Percentiles rank a stretch among this genome's conserved stretches.
These are phyloP conservation scores for Porcisia deanei DNA, from an alignment of 208 protist genomes.

Conservation along the genomic window DNA sequence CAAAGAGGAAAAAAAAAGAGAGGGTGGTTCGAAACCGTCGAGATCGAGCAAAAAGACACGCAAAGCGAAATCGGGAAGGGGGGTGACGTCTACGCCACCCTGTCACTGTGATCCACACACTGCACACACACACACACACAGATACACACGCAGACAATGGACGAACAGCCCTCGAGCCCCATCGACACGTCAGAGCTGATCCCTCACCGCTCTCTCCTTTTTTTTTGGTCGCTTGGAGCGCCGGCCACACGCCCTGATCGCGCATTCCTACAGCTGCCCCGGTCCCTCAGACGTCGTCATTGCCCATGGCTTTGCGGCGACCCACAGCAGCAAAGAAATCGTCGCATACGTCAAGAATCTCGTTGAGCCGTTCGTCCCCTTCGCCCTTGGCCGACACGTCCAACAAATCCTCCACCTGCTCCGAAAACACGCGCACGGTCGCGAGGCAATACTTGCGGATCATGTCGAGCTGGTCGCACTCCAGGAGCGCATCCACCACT, in stretches of 20 bases:
- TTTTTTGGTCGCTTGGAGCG: neutral
- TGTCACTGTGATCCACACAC: too few relatives aligned
- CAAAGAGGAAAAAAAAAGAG: neutral
- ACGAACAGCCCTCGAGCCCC: neutral
- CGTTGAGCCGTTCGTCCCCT: conserved; percentile 79
- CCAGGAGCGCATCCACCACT: conserved; percentile 57
- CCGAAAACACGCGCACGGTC: conserved; percentile 64
- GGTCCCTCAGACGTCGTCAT: neutral
- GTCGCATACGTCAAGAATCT: conserved; percentile 85
- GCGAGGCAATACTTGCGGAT: conserved; percentile 66
- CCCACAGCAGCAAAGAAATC: conserved; percentile 71
- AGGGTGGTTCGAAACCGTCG: neutral
- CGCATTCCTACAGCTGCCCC: neutral
- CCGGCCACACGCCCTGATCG: neutral
- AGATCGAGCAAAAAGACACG: too few relatives aligned
- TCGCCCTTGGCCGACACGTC: conserved; percentile 74
- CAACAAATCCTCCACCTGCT: conserved; percentile 75
- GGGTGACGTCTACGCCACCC: too few relatives aligned
- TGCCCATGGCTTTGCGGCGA: conserved; percentile 14
- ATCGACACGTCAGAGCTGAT: neutral
- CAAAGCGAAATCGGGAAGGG: too few relatives aligned
- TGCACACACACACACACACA: conserved; percentile 6
- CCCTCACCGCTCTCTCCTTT: neutral
- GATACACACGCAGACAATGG: conserved; percentile 2
- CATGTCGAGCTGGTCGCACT: conserved; percentile 47